These are phyloP conservation scores for Microthlaspi erraticum DNA, from an alignment of 345 rosid genomes.

Conservation along the genomic window DNA sequence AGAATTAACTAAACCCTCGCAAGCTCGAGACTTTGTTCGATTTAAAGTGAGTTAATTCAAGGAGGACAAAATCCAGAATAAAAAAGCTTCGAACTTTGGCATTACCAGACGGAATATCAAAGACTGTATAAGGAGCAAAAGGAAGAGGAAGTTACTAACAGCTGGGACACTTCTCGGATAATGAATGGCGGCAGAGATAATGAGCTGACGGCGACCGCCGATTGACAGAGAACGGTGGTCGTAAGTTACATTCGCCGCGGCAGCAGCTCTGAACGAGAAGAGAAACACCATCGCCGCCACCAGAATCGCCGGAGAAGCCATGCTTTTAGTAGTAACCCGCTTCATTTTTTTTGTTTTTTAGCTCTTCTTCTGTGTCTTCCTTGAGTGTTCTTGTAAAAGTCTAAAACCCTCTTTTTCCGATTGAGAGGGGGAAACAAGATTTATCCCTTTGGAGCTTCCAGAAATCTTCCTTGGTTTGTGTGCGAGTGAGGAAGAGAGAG, in stretches of 20 bases:
- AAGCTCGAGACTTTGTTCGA: constrained; percentile 30
- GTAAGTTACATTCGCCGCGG: constrained; percentile 56
- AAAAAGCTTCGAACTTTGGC: constrained; percentile 34
- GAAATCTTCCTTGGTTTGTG: constrained; percentile 27
- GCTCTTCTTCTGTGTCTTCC: constrained; percentile 7
- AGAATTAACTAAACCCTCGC: constrained; percentile 2
- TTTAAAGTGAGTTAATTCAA: neutral
- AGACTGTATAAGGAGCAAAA: neutral
- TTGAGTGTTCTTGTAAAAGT: constrained; percentile 9
- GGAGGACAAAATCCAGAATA: neutral
- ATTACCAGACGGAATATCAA: neutral
- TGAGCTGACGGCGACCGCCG: constrained; percentile 65
- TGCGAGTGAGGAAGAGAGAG: constrained; percentile 8
- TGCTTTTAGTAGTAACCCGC: constrained; percentile 17
- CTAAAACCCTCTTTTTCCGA: neutral
- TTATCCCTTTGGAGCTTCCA: constrained; percentile 35
- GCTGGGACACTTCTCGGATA: constrained; percentile 79
- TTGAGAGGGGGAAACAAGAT: constrained; percentile 38
- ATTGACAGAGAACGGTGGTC: constrained; percentile 66
- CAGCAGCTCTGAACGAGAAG: constrained; percentile 27
- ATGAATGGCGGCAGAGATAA: constrained; percentile 76
- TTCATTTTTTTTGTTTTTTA: constrained; percentile 19
- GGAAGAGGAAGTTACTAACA: constrained; percentile 42
- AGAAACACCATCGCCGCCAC: constrained; percentile 31
- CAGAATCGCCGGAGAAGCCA: constrained; percentile 29